Evolutionary conservation across 768 basidiomycete species (phyloP).

Genomic region (Boletus fagicola): DNA sequence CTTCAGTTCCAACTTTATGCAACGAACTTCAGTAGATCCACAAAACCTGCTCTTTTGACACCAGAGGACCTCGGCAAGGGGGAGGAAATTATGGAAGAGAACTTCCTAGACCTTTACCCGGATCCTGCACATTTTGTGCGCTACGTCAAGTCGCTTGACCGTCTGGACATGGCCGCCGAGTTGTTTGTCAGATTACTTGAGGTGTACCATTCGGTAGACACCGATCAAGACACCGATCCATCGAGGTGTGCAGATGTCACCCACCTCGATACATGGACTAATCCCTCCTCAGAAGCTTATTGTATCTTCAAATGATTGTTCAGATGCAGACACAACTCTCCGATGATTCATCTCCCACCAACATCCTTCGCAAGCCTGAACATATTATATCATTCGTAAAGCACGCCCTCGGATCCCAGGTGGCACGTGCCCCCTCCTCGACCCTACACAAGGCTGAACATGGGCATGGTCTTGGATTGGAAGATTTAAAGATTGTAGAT

Average conservation of each 20-base stretch:
- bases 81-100: conserved; percentile 42
- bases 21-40: conserved; percentile 16
- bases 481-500: conserved; percentile 39
- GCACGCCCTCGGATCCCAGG: conserved; percentile 60
- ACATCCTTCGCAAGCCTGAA: conserved; percentile 58
- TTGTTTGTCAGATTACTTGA: conserved; percentile 76
- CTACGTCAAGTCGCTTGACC: conserved; percentile 62
- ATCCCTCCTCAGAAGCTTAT: conserved; percentile 49
- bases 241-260: conserved; percentile 17
- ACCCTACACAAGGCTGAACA: conserved; percentile 3
- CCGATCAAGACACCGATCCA: conserved; percentile 22
- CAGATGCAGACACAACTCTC: conserved; percentile 75
- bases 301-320: conserved; percentile 77
- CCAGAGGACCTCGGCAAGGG: conserved; percentile 46
- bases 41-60: conserved; percentile 46
- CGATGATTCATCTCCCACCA: conserved; percentile 49
- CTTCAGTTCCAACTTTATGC: background rate
- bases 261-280: background rate
- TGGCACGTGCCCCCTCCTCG: background rate
- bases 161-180: conserved; percentile 67
- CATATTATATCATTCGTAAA: conserved; percentile 83
- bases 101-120: conserved; percentile 68
- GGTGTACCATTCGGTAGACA: conserved; percentile 46
- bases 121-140: conserved; percentile 69
- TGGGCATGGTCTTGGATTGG: conserved; percentile 28